Base-by-base conservation (phyloP, 106 monocot species). In the Acanthochlamys bracteata region DNA sequence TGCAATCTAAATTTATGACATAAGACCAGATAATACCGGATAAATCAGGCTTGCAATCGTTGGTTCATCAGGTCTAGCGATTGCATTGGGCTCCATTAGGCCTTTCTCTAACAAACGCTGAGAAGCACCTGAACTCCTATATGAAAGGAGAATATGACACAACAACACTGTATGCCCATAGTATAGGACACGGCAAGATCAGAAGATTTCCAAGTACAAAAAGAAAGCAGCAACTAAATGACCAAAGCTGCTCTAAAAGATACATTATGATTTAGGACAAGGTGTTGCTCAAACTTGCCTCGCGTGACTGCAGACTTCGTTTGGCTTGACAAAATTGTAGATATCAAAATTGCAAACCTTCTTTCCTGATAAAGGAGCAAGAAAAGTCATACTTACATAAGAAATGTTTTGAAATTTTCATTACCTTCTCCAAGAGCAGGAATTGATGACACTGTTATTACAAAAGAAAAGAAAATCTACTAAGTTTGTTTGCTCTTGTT, bases 301-400 rank as follows among this genome's bases (percentile, higher is more conserved):
- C 86, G 90, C 59, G 88, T 96, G 60, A 96, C 90, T 72, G 71
- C 75, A 72, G 87, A 90, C 62, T 96, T 96, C 15, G 95, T 96
- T 76, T 90, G 95, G 62, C 95, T 96, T 57, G 95, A 96, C 33
- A 96, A 71, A 60, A 96, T 72, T 55, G 90, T 84, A 67, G 90
- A 90, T 25, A 90, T 62, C 62, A 96, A 60, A 85, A 91, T 78
- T 55, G 90, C 90, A 70, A 96, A 91, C 70, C 95, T 82, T 74
- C 78, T 79, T 75, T 88, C 90, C 95, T 96, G 78, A 26, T 39
- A 46, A 7, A 47, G 23, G 41, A 55, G 17, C 0, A 64, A 57
- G 49, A n/a, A 21, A 11, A 0, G 1, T 25, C 20, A 59, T 14
- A 59, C 20, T 22, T 3, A 52, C 54, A 57, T 42, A 33, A 22